These are phyloP conservation scores for Manihot esculenta DNA, from an alignment of 441 rosid genomes.

Conservation along the genomic window DNA sequence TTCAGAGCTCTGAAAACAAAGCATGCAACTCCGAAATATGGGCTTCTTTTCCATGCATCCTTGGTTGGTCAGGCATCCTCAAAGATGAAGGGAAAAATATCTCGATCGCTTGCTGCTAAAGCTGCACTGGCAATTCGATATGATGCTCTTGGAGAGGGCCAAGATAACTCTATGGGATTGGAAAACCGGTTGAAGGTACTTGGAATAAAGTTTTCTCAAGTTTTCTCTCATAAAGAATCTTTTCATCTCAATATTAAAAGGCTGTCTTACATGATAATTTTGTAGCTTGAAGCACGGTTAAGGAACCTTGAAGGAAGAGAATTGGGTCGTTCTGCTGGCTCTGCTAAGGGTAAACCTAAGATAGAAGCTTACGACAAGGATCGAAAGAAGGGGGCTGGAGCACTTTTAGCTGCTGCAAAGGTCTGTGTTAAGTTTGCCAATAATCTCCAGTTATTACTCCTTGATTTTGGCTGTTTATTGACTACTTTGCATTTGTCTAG, in stretches of 20 bases:
- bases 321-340: constrained; percentile 68
- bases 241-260: neutral
- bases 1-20: constrained; percentile 87
- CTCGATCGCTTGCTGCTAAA: constrained; percentile 90
- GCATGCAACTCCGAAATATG: constrained; percentile 82
- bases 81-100: constrained; percentile 80
- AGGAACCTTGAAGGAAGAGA: constrained; percentile 85
- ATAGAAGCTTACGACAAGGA: constrained; percentile 36
- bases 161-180: constrained; percentile 50
- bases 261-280: neutral
- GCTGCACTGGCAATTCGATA: constrained; percentile 70
- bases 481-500: constrained; percentile 35
- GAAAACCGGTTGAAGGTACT: constrained; percentile 77
- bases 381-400: constrained; percentile 65
- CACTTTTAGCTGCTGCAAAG: constrained; percentile 75
- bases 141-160: constrained; percentile 90
- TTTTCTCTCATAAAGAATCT: neutral
- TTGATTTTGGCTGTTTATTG: neutral
- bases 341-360: constrained; percentile 89
- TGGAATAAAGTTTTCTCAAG: neutral
- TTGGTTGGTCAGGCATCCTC: constrained; percentile 84
- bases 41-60: constrained; percentile 79
- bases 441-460: neutral
- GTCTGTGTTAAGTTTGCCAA: constrained; percentile 26
- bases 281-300: constrained; percentile 74